Evolutionary conservation across 192 early-diverging fungal genomes (phyloP).

Genomic region (Rhizophagus prolifer): DNA sequence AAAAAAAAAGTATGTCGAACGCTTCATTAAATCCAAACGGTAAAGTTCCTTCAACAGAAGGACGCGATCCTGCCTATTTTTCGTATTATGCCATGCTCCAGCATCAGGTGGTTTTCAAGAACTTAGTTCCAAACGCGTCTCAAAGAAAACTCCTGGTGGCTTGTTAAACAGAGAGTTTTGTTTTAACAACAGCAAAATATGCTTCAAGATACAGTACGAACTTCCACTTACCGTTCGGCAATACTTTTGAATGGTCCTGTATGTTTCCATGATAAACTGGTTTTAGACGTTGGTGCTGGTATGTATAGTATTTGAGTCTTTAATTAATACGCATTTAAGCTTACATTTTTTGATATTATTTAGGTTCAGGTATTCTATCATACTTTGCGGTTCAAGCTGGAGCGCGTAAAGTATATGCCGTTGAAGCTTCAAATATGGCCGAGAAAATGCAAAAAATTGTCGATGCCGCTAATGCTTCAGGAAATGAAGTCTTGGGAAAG

Average conservation of each 20-base stretch:
- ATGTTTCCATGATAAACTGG: constrained; percentile 76
- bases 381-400: constrained; percentile 96
- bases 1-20: neutral
- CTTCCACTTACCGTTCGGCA: constrained; percentile 91
- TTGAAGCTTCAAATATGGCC: constrained; percentile 96
- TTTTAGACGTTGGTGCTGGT: constrained; percentile 94
- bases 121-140: constrained; percentile 20
- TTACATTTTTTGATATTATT: neutral
- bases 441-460: constrained; percentile 84
- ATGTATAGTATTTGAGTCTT: neutral
- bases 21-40: constrained; percentile 5
- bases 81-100: constrained; percentile 81
- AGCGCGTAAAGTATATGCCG: constrained; percentile 89
- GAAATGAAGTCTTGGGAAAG: constrained; percentile 46
- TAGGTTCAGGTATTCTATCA: constrained; percentile 86
- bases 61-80: constrained; percentile 71
- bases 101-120: constrained; percentile 61
- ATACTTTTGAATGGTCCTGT: constrained; percentile 77
- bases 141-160: constrained; percentile 14
- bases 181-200: constrained; percentile 88
- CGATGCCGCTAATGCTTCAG: constrained; percentile 56
- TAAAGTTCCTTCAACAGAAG: constrained; percentile 42
- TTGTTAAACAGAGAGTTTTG: constrained; percentile 36
- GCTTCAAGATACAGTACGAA: constrained; percentile 93
- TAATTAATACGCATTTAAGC: neutral